These are phyloP conservation scores for Globisporangium canariense DNA, from an alignment of 352 stramenopile species.

Conservation along the genomic window DNA sequence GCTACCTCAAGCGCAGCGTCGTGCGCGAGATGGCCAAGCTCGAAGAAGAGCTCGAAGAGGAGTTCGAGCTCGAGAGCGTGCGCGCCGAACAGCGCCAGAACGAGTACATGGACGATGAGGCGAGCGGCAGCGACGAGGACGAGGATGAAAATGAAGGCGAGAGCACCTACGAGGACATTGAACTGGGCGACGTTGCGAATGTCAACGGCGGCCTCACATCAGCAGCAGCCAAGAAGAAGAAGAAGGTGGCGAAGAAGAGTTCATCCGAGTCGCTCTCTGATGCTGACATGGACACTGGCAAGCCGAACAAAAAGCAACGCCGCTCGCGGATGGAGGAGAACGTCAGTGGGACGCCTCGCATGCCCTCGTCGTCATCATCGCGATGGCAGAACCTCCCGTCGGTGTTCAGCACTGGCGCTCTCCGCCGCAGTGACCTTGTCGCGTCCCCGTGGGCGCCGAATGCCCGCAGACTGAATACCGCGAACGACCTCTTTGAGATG, in stretches of 20 bases:
- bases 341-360: conserved; percentile 25
- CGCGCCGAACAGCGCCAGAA: conserved; percentile 26
- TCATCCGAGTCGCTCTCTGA: conserved; percentile 3
- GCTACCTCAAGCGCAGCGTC: conserved; percentile 38
- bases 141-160: conserved; percentile 18
- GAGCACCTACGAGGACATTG: conserved; percentile 27
- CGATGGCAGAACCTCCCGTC: conserved; percentile 32
- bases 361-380: conserved; percentile 8
- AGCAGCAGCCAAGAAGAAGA: conserved; percentile 5
- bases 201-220: neutral
- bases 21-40: conserved; percentile 35
- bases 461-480: conserved; percentile 6
- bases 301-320: conserved; percentile 17
- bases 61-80: conserved; percentile 46
- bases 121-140: conserved; percentile 1
- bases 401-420: conserved; percentile 20
- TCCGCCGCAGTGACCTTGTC: conserved; percentile 38
- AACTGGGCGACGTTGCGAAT: conserved; percentile 13
- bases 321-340: conserved; percentile 16
- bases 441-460: conserved; percentile 37
- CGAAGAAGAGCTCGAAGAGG: conserved; percentile 36
- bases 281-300: neutral
- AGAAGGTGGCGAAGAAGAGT: conserved; percentile 2
- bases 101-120: conserved; percentile 21
- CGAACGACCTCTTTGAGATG: conserved; percentile 22